These are phyloP conservation scores for Kwoniella sp. DNA, from an alignment of 768 basidiomycete genomes.

Conservation along the genomic window DNA sequence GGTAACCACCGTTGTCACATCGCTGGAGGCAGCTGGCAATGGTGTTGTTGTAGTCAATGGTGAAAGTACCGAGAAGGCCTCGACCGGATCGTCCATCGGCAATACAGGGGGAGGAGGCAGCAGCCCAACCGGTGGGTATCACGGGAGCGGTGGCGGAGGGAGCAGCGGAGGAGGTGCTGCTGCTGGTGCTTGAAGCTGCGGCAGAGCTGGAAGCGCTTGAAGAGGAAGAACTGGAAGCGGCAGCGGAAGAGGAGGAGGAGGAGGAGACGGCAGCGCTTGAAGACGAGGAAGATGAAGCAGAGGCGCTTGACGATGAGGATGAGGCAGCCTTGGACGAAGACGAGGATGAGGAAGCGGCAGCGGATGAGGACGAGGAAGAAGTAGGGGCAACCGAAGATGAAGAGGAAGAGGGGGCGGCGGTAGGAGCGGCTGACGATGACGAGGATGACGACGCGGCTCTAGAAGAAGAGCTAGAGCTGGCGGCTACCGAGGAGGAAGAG, in stretches of 20 bases:
- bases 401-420: conserved; percentile 8
- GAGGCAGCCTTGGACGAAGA: conserved; percentile 11
- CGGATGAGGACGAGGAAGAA: conserved; percentile 16
- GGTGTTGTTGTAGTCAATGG: conserved; percentile 22
- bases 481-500: no score
- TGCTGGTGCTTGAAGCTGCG: conserved; percentile 12
- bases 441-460: conserved; percentile 5
- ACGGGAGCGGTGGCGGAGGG: conserved; percentile 15
- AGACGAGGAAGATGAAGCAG: conserved; percentile 11
- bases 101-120: conserved; percentile 28
- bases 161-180: conserved; percentile 23
- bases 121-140: conserved; percentile 23
- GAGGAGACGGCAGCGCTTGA: conserved; percentile 6
- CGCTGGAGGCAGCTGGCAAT: conserved; percentile 22
- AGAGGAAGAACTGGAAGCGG: conserved; percentile 2
- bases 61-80: conserved; percentile 23
- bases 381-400: background rate
- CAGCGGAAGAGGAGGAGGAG: conserved; percentile 8
- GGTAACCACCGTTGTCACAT: conserved; percentile 25
- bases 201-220: background rate
- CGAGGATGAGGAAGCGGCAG: conserved; percentile 8
- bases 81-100: conserved; percentile 28
- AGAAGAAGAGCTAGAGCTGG: no score
- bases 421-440: conserved; percentile 9
- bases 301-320: conserved; percentile 9